These are phyloP conservation scores for Xylaria nigripes DNA, from an alignment of 495 filamentous ascomycete genomes.

Conservation along the genomic window DNA sequence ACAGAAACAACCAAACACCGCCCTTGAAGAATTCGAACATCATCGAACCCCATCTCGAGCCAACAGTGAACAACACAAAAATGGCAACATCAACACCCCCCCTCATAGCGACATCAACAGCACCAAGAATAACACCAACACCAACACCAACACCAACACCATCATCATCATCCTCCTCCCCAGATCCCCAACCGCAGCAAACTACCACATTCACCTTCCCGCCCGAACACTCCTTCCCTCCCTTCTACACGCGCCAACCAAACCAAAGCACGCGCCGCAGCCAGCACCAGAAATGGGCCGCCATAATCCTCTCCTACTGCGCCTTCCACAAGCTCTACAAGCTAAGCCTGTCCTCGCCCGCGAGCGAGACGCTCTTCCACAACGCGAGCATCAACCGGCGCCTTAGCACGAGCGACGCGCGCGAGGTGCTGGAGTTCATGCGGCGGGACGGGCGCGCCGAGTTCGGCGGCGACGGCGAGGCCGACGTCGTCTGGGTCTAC, in stretches of 20 bases:
- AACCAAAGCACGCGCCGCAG: conserved; percentile 64
- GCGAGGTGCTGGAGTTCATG: conserved; percentile 69
- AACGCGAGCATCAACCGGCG: conserved; percentile 47
- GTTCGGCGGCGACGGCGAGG: conserved; percentile 36
- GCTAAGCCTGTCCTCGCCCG: conserved; percentile 48
- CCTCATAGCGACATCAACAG: background rate
- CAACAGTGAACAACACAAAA: background rate
- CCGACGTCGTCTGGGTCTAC: conserved; percentile 36
- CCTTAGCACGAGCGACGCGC: conserved; percentile 53
- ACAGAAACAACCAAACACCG: too few relatives aligned
- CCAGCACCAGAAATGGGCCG: conserved; percentile 76
- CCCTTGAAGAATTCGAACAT: too few relatives aligned
- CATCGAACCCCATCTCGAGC: too few relatives aligned
- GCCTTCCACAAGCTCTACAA: conserved; percentile 63
- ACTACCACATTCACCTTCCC: conserved; percentile 37
- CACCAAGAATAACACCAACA: conserved; percentile 3
- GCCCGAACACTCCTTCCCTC: conserved; percentile 55
- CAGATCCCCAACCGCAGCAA: background rate
- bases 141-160: background rate
- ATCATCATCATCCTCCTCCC: background rate
- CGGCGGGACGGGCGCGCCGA: conserved; percentile 59
- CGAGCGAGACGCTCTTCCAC: conserved; percentile 40
- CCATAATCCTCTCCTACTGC: conserved; percentile 80
- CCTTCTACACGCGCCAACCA: conserved; percentile 74
- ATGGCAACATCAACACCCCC: conserved; percentile 8